Base-by-base conservation (phyloP, 116 monocot genomes). In the Zostera marina region DNA sequence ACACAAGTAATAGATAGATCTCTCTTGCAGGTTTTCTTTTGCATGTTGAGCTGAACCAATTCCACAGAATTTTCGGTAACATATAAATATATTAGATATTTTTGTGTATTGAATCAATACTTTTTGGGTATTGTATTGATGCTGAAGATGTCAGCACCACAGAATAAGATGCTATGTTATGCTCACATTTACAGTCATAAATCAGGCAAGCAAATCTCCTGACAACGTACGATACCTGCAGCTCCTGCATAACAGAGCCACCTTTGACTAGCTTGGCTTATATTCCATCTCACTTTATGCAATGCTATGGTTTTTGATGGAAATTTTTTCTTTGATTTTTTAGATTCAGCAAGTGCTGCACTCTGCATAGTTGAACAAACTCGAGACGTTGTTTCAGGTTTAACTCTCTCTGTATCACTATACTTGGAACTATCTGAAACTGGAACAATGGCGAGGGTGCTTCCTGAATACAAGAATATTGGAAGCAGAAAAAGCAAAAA, bases 211-310 rank as follows among this genome's bases (percentile, higher is more conserved):
- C 17, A 3, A 49, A 81, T 73, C 43, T 72, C 61, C 73, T 87
- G 87, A 52, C 85, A 86, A 42, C 83, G 72, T 46, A 86, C 56
- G 44, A 93, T 76, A 8, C 93, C 88, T 1, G 80, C 77, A 53
- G 88, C 77, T 45, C 88, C 83, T 41, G 83, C 88, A 70, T 74
- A 83, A 47, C 80, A 83, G 25, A 84, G 69, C 89, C 83, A 83
- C 58, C 74, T 77, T 59, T 70, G 76, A 39, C 89, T 76, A 8
- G 84, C 83, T 64, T 57, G 63, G 41, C 83, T 88, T 66, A 69
- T 80, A 70, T 84, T 89, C 84, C 89, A 89, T 63, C 88, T 77
- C 14, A 89, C 73, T 65, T 61, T 73, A 57, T 89, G 83, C 71
- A 89, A 60, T 3, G 88, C 83, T 41, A 83, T 65, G 25, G 48